Evolutionary conservation across 2,329 filamentous ascomycete genomes (phyloP).

Genomic region (Cercospora nicotianae): DNA sequence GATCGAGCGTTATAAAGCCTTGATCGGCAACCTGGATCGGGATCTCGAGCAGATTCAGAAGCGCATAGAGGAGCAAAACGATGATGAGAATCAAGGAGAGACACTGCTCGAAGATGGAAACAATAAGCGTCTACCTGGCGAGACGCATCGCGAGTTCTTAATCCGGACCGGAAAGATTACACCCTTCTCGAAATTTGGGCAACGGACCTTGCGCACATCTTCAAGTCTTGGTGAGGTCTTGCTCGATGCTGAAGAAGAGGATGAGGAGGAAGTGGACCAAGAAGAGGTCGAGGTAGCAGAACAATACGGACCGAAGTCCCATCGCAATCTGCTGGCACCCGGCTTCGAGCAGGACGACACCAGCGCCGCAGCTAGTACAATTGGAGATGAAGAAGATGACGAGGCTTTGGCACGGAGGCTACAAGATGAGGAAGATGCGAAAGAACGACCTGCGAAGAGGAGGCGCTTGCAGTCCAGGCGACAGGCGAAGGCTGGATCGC

Average conservation of each 20-base stretch:
- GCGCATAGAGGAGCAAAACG: conserved; percentile 66
- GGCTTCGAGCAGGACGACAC: conserved; percentile 44
- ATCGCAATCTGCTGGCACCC: conserved; percentile 51
- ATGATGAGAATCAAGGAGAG: conserved; percentile 45
- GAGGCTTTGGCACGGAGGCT: conserved; percentile 35
- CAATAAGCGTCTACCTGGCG: conserved; percentile 68
- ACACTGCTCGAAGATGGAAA: conserved; percentile 49
- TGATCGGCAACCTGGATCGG: conserved; percentile 63
- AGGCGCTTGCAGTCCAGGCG: conserved; percentile 39
- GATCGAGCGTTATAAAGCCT: conserved; percentile 64
- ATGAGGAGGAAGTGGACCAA: conserved; percentile 50
- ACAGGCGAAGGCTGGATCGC: conserved; percentile 26
- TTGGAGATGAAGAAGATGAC: conserved; percentile 33
- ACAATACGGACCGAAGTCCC: conserved; percentile 42
- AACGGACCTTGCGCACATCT: conserved; percentile 61
- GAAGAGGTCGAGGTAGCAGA: conserved; percentile 27
- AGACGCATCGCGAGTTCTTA: conserved; percentile 83
- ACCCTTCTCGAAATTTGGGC: conserved; percentile 79
- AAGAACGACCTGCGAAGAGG: conserved; percentile 44
- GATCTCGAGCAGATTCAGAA: conserved; percentile 79
- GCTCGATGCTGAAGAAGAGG: conserved; percentile 76
- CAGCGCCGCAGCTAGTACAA: conserved; percentile 25
- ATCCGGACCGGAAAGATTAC: conserved; percentile 98
- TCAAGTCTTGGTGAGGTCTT: conserved; percentile 75
- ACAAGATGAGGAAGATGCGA: conserved; percentile 41